phyloP scores from a whole-genome alignment of 2,329 filamentous ascomycete genomes.

The Canariomyces notabilis region DNA sequence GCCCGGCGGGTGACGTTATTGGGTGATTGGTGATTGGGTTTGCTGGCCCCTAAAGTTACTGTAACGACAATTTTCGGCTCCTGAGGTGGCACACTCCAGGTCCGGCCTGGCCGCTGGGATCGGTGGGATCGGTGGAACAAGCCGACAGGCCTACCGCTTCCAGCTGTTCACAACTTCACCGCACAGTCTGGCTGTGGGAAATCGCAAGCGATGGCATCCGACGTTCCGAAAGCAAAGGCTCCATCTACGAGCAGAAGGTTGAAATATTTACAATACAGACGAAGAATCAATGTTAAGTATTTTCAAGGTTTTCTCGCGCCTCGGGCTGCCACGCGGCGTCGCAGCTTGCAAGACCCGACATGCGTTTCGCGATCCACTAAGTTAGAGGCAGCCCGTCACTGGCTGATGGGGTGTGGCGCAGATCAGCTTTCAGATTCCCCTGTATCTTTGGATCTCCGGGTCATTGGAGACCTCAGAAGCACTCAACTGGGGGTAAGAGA shows the following conservation, averaged over 20 bases:
- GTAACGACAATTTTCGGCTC: constrained; percentile 17
- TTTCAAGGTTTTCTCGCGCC: background rate
- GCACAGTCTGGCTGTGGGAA: too few relatives aligned
- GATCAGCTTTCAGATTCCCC: constrained; percentile 6
- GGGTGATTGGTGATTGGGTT: constrained; percentile 8
- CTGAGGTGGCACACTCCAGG: too few relatives aligned
- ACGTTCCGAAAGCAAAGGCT: too few relatives aligned
- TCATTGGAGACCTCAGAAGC: constrained; percentile 11
- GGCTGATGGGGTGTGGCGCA: constrained; percentile 12
- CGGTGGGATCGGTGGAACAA: constrained; percentile 8
- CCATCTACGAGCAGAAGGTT: background rate
- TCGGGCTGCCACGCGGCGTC: constrained; percentile 4
- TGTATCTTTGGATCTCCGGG: background rate
- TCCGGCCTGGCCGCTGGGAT: too few relatives aligned
- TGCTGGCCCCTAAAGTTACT: constrained; percentile 14
- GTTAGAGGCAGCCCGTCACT: constrained; percentile 3
- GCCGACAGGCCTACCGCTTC: background rate
- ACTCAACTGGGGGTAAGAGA: background rate
- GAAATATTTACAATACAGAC: background rate
- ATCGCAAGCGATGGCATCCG: too few relatives aligned
- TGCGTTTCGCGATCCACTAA: constrained; percentile 7
- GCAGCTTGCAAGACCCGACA: background rate
- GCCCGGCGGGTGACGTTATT: constrained; percentile 19
- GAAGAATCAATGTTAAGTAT: background rate
- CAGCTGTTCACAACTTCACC: too few relatives aligned